Evolutionary conservation across 805 yeast genomes (phyloP).

Genomic region (Cyberlindnera mrakii): DNA sequence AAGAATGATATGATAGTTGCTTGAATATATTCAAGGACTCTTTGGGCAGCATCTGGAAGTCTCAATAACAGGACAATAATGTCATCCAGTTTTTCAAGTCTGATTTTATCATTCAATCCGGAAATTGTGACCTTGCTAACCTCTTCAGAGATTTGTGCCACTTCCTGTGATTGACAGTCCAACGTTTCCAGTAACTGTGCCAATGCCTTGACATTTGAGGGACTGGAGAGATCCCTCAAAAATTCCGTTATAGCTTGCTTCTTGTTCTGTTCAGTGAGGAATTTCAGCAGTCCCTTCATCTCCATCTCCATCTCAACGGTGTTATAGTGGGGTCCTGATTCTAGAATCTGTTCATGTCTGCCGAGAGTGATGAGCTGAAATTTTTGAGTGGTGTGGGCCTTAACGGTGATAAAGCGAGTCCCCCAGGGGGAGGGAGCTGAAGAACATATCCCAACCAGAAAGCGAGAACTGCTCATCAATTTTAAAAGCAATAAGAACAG

Average conservation of each 20-base stretch:
- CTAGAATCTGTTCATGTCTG: no score
- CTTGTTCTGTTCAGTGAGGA: slow-evolving; percentile 4
- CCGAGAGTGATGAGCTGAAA: no score
- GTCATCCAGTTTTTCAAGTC: background rate
- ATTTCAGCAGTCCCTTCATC: background rate
- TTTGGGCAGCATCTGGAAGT: slow-evolving; percentile 4
- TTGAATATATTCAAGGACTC: slow-evolving; percentile 7
- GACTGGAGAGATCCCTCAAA: slow-evolving; percentile 1
- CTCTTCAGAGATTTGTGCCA: background rate
- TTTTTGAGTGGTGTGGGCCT: no score
- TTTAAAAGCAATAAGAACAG: background rate
- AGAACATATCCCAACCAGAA: no score
- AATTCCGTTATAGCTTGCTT: slow-evolving; percentile 3
- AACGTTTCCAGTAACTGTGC: slow-evolving; percentile 7
- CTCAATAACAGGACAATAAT: slow-evolving; percentile 3
- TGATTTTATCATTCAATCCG: background rate
- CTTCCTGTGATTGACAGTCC: slow-evolving; percentile 1
- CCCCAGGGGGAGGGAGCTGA: no score
- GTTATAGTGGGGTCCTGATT: no score
- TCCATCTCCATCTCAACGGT: background rate
- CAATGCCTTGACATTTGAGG: slow-evolving; percentile 2
- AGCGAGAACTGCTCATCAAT: no score
- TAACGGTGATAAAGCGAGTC: no score
- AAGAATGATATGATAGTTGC: slow-evolving; percentile 2
- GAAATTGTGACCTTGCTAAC: background rate